phyloP scores from a whole-genome alignment of 495 filamentous ascomycete genomes.

The Penicillium paradoxum region DNA sequence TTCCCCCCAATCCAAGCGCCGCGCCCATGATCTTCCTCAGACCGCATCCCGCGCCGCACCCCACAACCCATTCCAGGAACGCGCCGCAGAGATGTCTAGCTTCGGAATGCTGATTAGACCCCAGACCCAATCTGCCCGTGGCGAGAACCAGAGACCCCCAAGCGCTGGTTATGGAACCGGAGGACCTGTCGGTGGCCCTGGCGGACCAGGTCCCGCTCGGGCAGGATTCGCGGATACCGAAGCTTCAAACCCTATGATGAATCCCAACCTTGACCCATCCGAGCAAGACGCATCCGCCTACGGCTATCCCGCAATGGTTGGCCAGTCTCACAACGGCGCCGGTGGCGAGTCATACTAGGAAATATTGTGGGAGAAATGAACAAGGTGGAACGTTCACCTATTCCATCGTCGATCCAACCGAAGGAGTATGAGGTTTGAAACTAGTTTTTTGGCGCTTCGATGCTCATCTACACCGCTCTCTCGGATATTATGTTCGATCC shows the following conservation, averaged over 20 bases:
- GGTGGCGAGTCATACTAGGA: conserved; percentile 49
- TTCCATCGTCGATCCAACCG: neutral
- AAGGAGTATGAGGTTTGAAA: neutral
- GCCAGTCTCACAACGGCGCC: conserved; percentile 64
- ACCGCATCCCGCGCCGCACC: no score
- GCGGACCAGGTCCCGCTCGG: conserved; percentile 41
- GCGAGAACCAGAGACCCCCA: conserved; percentile 65
- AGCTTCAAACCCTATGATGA: conserved; percentile 54
- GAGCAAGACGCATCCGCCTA: conserved; percentile 55
- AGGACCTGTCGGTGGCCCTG: conserved; percentile 40
- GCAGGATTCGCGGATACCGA: conserved; percentile 52
- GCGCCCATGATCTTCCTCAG: no score
- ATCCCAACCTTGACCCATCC: conserved; percentile 55
- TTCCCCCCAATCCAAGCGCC: neutral
- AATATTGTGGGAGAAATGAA: neutral
- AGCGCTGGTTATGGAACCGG: conserved; percentile 63
- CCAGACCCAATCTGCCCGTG: conserved; percentile 67
- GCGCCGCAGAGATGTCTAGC: neutral
- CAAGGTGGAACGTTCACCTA: neutral
- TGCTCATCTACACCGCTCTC: conserved; percentile 24
- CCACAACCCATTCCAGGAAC: neutral
- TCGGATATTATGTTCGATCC: conserved; percentile 42
- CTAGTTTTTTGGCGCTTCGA: conserved; percentile 5
- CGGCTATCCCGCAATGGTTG: conserved; percentile 60
- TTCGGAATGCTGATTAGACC: neutral